Conservation (phyloP, 768 basidiomycete species). For the Hericium erinaceus region DNA sequence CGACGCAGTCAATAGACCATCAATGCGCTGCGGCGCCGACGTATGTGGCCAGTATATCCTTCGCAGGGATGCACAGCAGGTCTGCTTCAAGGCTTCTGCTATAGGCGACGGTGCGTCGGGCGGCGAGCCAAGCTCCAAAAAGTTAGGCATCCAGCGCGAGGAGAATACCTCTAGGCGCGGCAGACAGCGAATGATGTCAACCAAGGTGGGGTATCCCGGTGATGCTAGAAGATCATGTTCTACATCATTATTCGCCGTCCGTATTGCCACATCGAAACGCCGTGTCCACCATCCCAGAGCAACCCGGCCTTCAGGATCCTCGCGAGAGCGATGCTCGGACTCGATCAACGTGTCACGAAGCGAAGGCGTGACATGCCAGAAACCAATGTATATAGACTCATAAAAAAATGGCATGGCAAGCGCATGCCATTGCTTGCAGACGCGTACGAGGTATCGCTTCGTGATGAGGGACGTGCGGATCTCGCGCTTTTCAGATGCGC, state of each 20-base stretch:
- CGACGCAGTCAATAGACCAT: background rate
- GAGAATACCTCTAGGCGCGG: background rate
- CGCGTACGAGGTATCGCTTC: background rate
- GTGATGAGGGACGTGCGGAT: background rate
- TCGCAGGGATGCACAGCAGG: background rate
- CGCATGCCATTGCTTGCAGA: background rate
- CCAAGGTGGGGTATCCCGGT: too few relatives aligned
- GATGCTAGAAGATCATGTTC: too few relatives aligned
- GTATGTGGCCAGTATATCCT: background rate
- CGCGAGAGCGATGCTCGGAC: background rate
- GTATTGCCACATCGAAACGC: background rate
- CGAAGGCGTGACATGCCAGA: background rate
- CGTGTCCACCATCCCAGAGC: background rate
- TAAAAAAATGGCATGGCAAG: conserved; percentile 5
- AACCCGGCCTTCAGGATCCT: background rate
- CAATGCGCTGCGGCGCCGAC: background rate
- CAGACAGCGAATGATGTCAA: background rate
- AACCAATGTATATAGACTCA: background rate
- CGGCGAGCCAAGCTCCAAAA: too few relatives aligned
- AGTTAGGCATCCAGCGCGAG: background rate
- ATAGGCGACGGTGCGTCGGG: background rate
- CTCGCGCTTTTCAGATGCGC: background rate
- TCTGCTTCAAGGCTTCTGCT: background rate
- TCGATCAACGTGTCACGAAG: background rate
- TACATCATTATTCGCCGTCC: background rate